A percentile compares a stretch with the other conserved stretches of the same genome.
Conservation (phyloP, 2,329 filamentous ascomycete species). For the Epichloe sibirici region DNA sequence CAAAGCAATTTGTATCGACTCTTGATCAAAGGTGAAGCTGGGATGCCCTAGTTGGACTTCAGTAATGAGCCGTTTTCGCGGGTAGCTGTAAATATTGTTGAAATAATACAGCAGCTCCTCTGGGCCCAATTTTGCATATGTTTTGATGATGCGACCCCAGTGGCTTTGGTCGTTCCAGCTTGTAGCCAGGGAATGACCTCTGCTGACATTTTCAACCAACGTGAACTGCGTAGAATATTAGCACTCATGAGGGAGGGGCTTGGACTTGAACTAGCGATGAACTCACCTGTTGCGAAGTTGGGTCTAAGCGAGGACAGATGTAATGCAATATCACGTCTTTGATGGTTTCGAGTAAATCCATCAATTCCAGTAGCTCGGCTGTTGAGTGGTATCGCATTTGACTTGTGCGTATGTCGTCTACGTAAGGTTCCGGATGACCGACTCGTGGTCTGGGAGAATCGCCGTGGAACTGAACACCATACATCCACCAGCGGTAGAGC, state of each 20-base stretch:
- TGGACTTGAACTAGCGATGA: neutral
- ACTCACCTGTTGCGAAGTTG: conserved; percentile 23
- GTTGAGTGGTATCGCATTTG: conserved; percentile 33
- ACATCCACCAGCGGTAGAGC: conserved; percentile 43
- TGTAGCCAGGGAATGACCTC: conserved; percentile 19
- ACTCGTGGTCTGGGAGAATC: conserved; percentile 25
- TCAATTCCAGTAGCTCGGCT: conserved; percentile 30
- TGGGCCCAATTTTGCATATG: conserved; percentile 38
- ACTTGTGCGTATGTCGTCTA: conserved; percentile 28
- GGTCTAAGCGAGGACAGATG: conserved; percentile 33
- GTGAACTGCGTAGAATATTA: conserved; percentile 10
- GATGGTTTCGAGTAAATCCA: conserved; percentile 32
- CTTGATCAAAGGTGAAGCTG: conserved; percentile 31
- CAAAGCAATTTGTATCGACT: conserved; percentile 29
- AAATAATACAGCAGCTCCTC: conserved; percentile 37
- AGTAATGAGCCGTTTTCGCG: conserved; percentile 30
- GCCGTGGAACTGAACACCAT: conserved; percentile 38
- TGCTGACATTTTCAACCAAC: conserved; percentile 13
- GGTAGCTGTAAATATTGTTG: conserved; percentile 32
- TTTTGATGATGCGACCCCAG: conserved; percentile 29
- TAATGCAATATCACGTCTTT: conserved; percentile 31
- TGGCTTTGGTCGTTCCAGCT: conserved; percentile 25
- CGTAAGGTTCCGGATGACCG: conserved; percentile 26
- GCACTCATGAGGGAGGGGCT: neutral
- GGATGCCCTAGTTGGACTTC: conserved; percentile 28